Conservation (phyloP, 495 filamentous ascomycete genomes). For the Cairneyella variabilis region DNA sequence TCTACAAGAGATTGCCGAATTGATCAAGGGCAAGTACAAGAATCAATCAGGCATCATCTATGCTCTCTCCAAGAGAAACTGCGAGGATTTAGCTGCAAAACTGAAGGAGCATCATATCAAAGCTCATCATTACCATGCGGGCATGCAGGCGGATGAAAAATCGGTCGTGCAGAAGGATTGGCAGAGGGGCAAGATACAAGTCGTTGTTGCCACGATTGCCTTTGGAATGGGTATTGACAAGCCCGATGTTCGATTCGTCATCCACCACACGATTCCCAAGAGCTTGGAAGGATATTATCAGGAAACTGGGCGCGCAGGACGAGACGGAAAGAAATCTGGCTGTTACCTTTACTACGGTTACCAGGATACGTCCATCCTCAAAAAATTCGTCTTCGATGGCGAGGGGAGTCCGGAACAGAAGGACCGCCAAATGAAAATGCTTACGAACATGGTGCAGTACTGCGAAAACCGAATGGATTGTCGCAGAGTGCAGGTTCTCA, state of each 20-base stretch:
- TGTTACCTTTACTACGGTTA: constrained; percentile 90
- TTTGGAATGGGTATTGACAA: constrained; percentile 99
- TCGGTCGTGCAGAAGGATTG: constrained; percentile 67
- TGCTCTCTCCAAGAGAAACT: constrained; percentile 78
- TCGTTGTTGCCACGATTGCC: constrained; percentile 98
- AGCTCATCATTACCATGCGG: constrained; percentile 84
- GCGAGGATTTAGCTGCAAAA: constrained; percentile 71
- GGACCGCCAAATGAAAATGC: constrained; percentile 76
- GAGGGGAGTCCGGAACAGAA: constrained; percentile 76
- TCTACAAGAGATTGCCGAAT: constrained; percentile 61
- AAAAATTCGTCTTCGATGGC: constrained; percentile 72
- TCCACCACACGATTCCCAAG: constrained; percentile 88
- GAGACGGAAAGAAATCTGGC: constrained; percentile 81
- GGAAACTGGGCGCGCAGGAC: constrained; percentile 90
- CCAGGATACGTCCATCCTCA: constrained; percentile 57
- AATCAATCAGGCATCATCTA: constrained; percentile 91
- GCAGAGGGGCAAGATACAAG: constrained; percentile 73
- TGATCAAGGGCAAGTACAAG: constrained; percentile 63
- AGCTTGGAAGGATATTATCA: constrained; percentile 98
- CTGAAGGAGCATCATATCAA: constrained; percentile 63
- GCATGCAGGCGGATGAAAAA: constrained; percentile 61
- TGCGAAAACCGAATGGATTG: constrained; percentile 88
- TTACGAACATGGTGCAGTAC: constrained; percentile 75
- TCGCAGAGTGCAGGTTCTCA: constrained; percentile 79
- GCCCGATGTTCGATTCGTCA: constrained; percentile 89